A percentile compares a stretch with the other conserved stretches of the same genome.
These are phyloP conservation scores for Echeveria elegans DNA, from an alignment of 164 flowering plant genomes.

Conservation along the genomic window DNA sequence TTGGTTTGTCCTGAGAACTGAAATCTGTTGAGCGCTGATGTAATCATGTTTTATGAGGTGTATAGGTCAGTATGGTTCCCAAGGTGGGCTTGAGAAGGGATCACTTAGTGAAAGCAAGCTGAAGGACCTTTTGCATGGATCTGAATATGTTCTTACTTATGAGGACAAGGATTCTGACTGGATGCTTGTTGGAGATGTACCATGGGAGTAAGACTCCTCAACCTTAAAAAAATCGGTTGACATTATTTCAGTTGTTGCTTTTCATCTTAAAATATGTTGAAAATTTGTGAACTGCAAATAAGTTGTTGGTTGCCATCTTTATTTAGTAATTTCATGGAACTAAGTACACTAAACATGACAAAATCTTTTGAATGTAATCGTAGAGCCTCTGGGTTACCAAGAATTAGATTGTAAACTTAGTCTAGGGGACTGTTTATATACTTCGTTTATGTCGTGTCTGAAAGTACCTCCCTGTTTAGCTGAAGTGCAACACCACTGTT, in stretches of 20 bases:
- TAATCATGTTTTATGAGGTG: constrained; percentile 10
- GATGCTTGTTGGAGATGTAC: constrained; percentile 98
- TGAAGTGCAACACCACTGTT: no score
- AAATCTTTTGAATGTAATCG: no score
- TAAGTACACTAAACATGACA: no score
- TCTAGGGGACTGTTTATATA: no score
- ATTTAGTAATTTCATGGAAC: no score
- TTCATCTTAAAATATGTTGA: neutral
- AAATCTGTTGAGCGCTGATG: neutral
- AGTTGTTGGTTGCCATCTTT: no score
- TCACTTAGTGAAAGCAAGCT: constrained; percentile 61
- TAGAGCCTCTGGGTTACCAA: no score
- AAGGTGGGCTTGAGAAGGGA: constrained; percentile 60
- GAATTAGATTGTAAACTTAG: no score
- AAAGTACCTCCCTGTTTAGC: no score
- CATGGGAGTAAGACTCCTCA: constrained; percentile 74
- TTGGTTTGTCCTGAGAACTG: neutral
- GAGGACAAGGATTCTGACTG: constrained; percentile 93
- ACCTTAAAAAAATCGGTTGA: neutral
- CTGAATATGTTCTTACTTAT: constrained; percentile 84
- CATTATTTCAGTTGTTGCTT: neutral
- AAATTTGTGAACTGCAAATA: neutral
- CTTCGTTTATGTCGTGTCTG: no score
- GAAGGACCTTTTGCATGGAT: constrained; percentile 77
- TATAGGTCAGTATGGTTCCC: constrained; percentile 77